phyloP scores from a whole-genome alignment of 768 basidiomycete genomes.

The Xerocomellus amylosporus region DNA sequence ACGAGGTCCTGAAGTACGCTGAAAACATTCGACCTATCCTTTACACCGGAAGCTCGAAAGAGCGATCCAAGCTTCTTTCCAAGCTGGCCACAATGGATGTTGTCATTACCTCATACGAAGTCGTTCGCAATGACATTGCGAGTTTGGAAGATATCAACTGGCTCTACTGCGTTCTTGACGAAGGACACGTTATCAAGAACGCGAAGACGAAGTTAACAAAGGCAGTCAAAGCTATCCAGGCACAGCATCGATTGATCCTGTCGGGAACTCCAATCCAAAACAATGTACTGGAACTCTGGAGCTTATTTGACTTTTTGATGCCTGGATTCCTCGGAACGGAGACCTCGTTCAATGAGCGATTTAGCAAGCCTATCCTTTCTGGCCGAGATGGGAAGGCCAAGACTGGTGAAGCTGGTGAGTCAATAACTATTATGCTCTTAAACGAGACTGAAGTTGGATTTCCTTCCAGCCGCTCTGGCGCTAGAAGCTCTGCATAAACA shows the following conservation, averaged over 20 bases:
- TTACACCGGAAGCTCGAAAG: slow-evolving; percentile 85
- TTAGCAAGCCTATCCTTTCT: slow-evolving; percentile 92
- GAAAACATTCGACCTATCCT: slow-evolving; percentile 80
- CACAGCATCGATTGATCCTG: slow-evolving; percentile 90
- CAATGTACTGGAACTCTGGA: slow-evolving; percentile 98
- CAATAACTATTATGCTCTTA: background rate
- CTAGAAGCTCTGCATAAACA: slow-evolving; percentile 97
- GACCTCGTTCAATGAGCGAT: slow-evolving; percentile 89
- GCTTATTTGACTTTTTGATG: slow-evolving; percentile 98
- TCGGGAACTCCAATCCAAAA: slow-evolving; percentile 99
- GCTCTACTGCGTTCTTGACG: slow-evolving; percentile 96
- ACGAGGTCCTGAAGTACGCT: slow-evolving; percentile 92
- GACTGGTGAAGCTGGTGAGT: slow-evolving; percentile 88
- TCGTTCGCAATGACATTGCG: slow-evolving; percentile 89
- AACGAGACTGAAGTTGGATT: background rate
- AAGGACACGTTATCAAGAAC: slow-evolving; percentile 99
- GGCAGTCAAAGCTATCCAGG: slow-evolving; percentile 86
- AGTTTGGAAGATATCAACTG: slow-evolving; percentile 73
- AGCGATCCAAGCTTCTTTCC: slow-evolving; percentile 66
- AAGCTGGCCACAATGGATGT: slow-evolving; percentile 74
- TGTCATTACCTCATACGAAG: slow-evolving; percentile 97
- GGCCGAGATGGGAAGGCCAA: slow-evolving; percentile 95
- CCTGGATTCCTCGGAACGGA: slow-evolving; percentile 98
- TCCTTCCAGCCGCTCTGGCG: slow-evolving; percentile 74
- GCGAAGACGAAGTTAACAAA: slow-evolving; percentile 97